Base-by-base conservation (phyloP, 768 basidiomycete genomes). In the Favolaschia claudopus region DNA sequence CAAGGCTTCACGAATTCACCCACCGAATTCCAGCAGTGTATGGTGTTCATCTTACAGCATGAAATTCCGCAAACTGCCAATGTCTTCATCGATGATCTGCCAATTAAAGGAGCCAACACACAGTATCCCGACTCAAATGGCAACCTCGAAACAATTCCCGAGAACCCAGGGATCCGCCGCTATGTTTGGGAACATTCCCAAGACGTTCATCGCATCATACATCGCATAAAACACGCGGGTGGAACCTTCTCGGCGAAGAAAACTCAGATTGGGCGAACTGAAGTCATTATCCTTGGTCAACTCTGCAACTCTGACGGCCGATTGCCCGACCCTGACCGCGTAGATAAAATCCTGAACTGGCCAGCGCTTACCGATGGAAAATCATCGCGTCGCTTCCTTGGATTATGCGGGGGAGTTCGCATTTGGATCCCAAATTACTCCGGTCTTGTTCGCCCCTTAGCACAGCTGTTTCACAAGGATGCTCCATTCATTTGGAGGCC, bases 61-160 rank as follows among this genome's bases (percentile, higher is more conserved):
- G 70, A 71, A 48, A 71, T 71, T 24, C 63, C 67, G 0, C 19
- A 66, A 15, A 19, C 29, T 6, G 57, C 68, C 1, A 60, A 60
- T 42, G 38, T 62, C 4, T 70, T 65, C 57, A 67, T 69, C 17
- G 65, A 71, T 53, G 69, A 71, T 43, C 28, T 69, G 0, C 61
- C 69, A 4, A 62, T n/a, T 68, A 14, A 65, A 62, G 43, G 69
- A 69, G 7, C 61, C 58, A 5, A 17, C 4, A 69, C 45, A 7
- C 28, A 28, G 13, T 71, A 69, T 34, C 32, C 27, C 22, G 43
- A 50, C 12, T 61, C 22, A 28, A 47, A 51, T 33, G 55, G 29
- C 56, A n/a, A 36, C n/a, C 34, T n/a, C 10, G 34, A 36, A 36
- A n/a, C n/a, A 10, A 10, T 36, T 10, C 67, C 19, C 40, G 62